Evolutionary conservation across 2,329 filamentous ascomycete genomes (phyloP), one percentile per base, ranked within the genome.

Genomic region (Penicillium nordicum): DNA sequence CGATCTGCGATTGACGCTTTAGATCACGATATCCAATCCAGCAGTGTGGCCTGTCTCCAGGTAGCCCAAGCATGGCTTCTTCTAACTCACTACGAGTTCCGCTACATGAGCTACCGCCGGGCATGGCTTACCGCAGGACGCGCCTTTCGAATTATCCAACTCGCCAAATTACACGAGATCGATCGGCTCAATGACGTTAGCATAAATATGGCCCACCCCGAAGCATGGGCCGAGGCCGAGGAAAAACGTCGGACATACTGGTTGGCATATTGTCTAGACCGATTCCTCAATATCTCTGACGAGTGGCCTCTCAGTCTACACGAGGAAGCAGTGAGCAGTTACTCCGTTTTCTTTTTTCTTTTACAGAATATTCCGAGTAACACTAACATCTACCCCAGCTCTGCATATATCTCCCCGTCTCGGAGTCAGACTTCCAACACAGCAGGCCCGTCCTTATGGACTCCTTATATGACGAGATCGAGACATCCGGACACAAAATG

Each of bases 61-160:
- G 10, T 49, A 30, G 53, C 69, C 1, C 74, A 76, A 52, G 69
- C 74, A 0, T 75, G 72, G 71, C 61, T 76, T 4, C 57, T 77
- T 9, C 44, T 76, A 1, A 70, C 70, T 0, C 59, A 71, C 9
- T 76, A 75, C 44, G 75, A 78, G 59, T 70, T 70, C 14, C 72
- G 72, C 64, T 64, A 67, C 7, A 66, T 68, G 9, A 58, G 67
- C 12, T 67, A 70, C n/a, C 66, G 69, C 5, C 69, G 69, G 7
- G 72, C 66, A 14, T 74, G 71, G 72, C 68, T 75, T 32, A 76
- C 68, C 38, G 70, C 69, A 0, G 74, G 75, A 0, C 67, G 71
- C 8, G 71, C 70, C 4, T 71, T 75, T 57, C 69, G 75, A 1
- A 58, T 76, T 21, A 69, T 76, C 2, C 68, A 76, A 52, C 51